Percentiles rank a stretch among this genome's conserved stretches.
phyloP scores from a whole-genome alignment of 345 rosid genomes.

The Arabis alpina region DNA sequence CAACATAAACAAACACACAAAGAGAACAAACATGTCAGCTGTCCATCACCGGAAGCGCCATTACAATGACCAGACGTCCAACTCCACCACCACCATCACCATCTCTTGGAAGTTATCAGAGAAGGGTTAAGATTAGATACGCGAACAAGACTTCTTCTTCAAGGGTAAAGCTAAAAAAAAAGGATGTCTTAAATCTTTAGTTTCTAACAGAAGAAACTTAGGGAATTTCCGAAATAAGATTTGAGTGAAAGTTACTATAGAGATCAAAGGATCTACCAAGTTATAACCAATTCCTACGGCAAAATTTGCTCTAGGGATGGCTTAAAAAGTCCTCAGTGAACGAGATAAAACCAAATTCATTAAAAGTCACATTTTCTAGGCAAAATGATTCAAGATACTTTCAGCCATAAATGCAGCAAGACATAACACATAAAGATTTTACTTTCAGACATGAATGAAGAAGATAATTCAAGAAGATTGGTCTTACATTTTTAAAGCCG shows the following conservation, averaged over 20 bases:
- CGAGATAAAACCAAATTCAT: too few relatives aligned
- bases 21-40: conserved; percentile 28
- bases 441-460: conserved; percentile 1
- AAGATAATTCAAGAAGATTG: conserved; percentile 5
- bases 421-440: not conserved
- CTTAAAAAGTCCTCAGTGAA: too few relatives aligned
- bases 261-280: too few relatives aligned
- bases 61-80: conserved; percentile 22
- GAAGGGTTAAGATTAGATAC: conserved; percentile 18
- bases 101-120: conserved; percentile 20
- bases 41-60: conserved; percentile 25
- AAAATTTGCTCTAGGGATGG: too few relatives aligned
- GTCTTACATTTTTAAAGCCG: conserved; percentile 32
- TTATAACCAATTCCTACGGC: too few relatives aligned
- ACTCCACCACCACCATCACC: conserved; percentile 22
- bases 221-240: too few relatives aligned
- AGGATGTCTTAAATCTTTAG: not conserved
- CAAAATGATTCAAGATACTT: not conserved
- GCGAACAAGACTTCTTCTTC: too few relatives aligned
- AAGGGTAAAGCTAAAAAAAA: too few relatives aligned
- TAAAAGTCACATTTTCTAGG: too few relatives aligned
- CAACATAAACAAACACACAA: conserved; percentile 31
- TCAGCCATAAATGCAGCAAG: not conserved
- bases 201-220: not conserved
- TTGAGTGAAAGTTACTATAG: too few relatives aligned